Evolutionary conservation across 768 basidiomycete species (phyloP).

Genomic region (Lactarius psammicola): DNA sequence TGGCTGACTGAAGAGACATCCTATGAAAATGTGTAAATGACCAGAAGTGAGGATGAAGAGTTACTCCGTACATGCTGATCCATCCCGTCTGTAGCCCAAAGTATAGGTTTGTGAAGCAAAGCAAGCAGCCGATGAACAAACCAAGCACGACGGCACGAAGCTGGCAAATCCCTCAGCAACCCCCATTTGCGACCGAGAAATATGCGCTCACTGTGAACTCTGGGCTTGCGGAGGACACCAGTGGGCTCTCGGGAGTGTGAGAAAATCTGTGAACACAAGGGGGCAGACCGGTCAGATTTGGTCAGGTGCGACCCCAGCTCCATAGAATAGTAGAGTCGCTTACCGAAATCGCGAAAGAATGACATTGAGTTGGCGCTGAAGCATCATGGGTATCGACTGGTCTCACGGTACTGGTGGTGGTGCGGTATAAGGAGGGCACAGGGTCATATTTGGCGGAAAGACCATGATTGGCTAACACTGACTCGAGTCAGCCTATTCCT

Average conservation of each 20-base stretch:
- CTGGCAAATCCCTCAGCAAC: constrained; percentile 21
- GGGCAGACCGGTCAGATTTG: background rate
- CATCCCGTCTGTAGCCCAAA: constrained; percentile 87
- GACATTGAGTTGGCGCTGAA: background rate
- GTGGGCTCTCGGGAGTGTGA: background rate
- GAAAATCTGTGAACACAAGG: background rate
- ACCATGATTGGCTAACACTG: background rate
- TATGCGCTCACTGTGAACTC: constrained; percentile 25
- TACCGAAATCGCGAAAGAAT: constrained; percentile 12
- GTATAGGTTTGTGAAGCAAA: constrained; percentile 92
- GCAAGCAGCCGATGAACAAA: constrained; percentile 76
- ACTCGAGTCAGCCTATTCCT: constrained; percentile 9
- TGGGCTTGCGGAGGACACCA: constrained; percentile 16
- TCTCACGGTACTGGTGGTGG: background rate
- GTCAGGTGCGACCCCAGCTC: background rate
- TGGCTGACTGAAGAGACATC: constrained; percentile 95
- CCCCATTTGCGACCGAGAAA: background rate
- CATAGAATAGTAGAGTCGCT: background rate
- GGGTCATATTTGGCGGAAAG: constrained; percentile 3
- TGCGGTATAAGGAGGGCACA: background rate
- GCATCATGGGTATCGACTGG: background rate
- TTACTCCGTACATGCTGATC: constrained; percentile 72
- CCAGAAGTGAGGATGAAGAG: constrained; percentile 16
- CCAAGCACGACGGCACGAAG: constrained; percentile 67
- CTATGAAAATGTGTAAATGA: constrained; percentile 38